A percentile compares a stretch with the other conserved stretches of the same genome.
Evolutionary conservation across 2,329 filamentous ascomycete genomes (phyloP).

Genomic region (Ascochyta pisi): DNA sequence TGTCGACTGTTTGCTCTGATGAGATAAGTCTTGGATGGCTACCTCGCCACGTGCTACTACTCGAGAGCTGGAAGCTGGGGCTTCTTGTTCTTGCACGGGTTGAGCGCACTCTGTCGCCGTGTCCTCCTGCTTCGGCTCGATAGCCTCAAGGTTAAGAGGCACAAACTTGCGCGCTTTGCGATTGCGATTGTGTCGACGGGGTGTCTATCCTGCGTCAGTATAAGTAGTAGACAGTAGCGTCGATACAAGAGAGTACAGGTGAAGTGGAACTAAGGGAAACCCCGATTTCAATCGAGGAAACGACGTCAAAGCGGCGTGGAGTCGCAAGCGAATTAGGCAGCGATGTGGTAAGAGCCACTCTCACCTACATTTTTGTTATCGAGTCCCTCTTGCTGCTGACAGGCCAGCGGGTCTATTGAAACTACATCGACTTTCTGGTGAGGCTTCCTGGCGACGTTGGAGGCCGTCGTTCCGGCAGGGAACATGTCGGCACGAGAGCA

Average conservation of each 20-base stretch:
- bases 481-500: neutral
- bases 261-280: too few species aligned
- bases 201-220: neutral
- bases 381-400: slow-evolving; percentile 30
- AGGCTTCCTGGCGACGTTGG: neutral
- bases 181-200: neutral
- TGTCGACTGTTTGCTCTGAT: slow-evolving; percentile 2
- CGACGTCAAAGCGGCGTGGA: neutral
- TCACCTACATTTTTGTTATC: slow-evolving; percentile 23
- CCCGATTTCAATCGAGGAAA: neutral
- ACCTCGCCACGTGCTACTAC: slow-evolving; percentile 10
- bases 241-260: neutral
- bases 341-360: neutral
- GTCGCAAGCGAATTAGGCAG: neutral
- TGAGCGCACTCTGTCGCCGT: neutral
- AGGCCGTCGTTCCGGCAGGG: neutral
- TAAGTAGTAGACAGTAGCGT: neutral
- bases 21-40: neutral
- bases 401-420: slow-evolving; percentile 19
- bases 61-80: neutral
- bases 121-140: neutral
- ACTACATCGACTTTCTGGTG: neutral
- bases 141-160: slow-evolving; percentile 1
- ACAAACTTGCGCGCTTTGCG: slow-evolving; percentile 9
- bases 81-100: slow-evolving; percentile 11